Percentiles rank a stretch among this genome's conserved stretches.
Evolutionary conservation across 768 basidiomycete species (phyloP).

Genomic region (Pholiota conissans): DNA sequence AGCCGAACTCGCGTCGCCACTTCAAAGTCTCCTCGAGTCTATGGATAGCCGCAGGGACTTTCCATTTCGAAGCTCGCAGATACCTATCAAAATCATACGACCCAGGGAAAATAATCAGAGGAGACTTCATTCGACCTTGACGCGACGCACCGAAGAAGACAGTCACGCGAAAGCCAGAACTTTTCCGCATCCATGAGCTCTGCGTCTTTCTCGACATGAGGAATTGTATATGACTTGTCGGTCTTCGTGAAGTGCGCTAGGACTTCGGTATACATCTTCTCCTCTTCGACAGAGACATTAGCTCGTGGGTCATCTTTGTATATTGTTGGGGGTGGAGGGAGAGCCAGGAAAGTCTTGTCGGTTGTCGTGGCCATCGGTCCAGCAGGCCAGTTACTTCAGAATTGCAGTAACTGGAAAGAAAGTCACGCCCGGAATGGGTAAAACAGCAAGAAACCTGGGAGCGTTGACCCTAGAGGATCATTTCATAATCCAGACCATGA

Average conservation of each 20-base stretch:
- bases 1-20: constrained; percentile 80
- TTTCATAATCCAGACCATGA: too few species aligned
- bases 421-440: too few species aligned
- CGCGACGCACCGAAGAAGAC: constrained; percentile 57
- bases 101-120: background rate
- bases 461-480: too few species aligned
- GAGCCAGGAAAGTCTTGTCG: constrained; percentile 33
- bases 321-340: constrained; percentile 28
- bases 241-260: constrained; percentile 57
- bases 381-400: background rate
- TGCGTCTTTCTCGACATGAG: constrained; percentile 40
- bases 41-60: constrained; percentile 51
- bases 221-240: constrained; percentile 45
- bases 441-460: too few species aligned
- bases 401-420: background rate
- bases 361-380: constrained; percentile 19
- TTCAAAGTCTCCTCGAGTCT: constrained; percentile 71
- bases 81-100: constrained; percentile 44
- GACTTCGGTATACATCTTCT: constrained; percentile 51
- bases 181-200: constrained; percentile 64
- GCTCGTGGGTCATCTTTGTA: constrained; percentile 31
- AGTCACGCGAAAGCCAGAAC: constrained; percentile 82
- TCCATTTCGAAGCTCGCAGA: constrained; percentile 79
- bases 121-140: background rate
- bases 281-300: constrained; percentile 43